A percentile compares a stretch with the other conserved stretches of the same genome.
Evolutionary conservation across 2,329 filamentous ascomycete species (phyloP).

Genomic region (Sporothrix brasiliensis): DNA sequence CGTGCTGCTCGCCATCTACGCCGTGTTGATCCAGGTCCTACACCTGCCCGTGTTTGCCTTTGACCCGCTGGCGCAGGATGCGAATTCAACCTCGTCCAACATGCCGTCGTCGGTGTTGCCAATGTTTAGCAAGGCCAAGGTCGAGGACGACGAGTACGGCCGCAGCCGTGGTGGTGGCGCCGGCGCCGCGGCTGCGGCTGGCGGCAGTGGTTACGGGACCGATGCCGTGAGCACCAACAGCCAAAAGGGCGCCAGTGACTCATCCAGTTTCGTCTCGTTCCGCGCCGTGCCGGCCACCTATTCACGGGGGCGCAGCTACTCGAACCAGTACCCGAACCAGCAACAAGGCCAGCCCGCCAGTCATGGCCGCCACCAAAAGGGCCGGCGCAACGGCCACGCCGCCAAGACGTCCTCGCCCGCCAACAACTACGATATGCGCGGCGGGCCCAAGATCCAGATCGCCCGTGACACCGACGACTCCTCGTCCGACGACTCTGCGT

Average conservation of each 20-base stretch:
- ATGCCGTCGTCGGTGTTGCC: conserved; percentile 45
- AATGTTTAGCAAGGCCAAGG: conserved; percentile 60
- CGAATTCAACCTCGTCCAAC: background rate
- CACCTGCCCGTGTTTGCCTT: conserved; percentile 58
- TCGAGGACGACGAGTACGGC: conserved; percentile 50
- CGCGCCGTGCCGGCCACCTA: conserved; percentile 37
- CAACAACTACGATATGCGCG: conserved; percentile 25
- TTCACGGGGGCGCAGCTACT: conserved; percentile 39
- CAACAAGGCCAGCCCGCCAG: background rate
- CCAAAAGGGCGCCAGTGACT: conserved; percentile 39
- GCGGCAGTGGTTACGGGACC: conserved; percentile 35
- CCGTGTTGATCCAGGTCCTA: conserved; percentile 60
- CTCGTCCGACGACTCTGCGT: conserved; percentile 21
- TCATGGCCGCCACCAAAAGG: conserved; percentile 12
- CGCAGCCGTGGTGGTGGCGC: conserved; percentile 46
- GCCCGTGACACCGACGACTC: conserved; percentile 33
- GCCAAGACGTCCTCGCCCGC: background rate
- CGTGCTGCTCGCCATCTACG: conserved; percentile 55
- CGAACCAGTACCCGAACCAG: conserved; percentile 23
- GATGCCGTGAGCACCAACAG: conserved; percentile 42
- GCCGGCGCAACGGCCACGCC: conserved; percentile 6
- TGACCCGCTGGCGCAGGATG: conserved; percentile 42
- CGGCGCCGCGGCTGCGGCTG: conserved; percentile 43
- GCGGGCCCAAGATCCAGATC: conserved; percentile 35
- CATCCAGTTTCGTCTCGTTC: conserved; percentile 40